Percentiles rank a stretch among this genome's conserved stretches.
Conservation (phyloP, 257 asterid species). For the Nemophila menziesii region DNA sequence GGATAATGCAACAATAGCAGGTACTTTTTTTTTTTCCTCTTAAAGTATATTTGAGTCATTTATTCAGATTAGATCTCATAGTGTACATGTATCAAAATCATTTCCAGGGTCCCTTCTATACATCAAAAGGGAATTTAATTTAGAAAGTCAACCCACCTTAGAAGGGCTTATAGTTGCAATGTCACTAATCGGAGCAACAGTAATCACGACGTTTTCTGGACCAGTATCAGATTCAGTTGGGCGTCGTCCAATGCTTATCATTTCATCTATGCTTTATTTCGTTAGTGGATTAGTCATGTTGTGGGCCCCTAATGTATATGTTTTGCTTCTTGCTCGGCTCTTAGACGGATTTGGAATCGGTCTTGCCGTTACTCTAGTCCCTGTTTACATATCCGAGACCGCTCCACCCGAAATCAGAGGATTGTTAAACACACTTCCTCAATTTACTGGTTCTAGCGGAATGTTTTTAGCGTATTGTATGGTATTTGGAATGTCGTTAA, state of each 20-base stretch:
- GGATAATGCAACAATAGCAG: conserved; percentile 99
- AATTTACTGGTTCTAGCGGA: conserved; percentile 80
- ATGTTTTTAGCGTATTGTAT: conserved; percentile 85
- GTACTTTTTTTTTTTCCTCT: conserved; percentile 16
- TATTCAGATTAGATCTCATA: too few relatives aligned
- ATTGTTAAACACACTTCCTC: conserved; percentile 69
- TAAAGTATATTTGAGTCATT: neutral
- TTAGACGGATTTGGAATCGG: conserved; percentile 94
- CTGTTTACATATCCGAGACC: conserved; percentile 89
- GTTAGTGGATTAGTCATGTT: conserved; percentile 77
- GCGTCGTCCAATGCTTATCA: conserved; percentile 88
- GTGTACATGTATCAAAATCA: neutral
- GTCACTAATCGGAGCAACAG: conserved; percentile 96
- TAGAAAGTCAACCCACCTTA: conserved; percentile 67
- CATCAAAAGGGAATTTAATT: conserved; percentile 71
- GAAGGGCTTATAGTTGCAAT: conserved; percentile 91
- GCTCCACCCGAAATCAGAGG: conserved; percentile 95
- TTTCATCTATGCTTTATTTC: conserved; percentile 68
- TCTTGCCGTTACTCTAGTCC: conserved; percentile 85
- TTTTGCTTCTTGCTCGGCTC: conserved; percentile 75
- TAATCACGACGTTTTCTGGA: conserved; percentile 81
- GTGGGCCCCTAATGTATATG: conserved; percentile 83
- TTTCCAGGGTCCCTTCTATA: conserved; percentile 79
- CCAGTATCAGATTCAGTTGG: conserved; percentile 73
- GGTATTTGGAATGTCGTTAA: conserved; percentile 84